These are phyloP conservation scores for Erodium texanum DNA, from an alignment of 441 rosid species.

Conservation along the genomic window DNA sequence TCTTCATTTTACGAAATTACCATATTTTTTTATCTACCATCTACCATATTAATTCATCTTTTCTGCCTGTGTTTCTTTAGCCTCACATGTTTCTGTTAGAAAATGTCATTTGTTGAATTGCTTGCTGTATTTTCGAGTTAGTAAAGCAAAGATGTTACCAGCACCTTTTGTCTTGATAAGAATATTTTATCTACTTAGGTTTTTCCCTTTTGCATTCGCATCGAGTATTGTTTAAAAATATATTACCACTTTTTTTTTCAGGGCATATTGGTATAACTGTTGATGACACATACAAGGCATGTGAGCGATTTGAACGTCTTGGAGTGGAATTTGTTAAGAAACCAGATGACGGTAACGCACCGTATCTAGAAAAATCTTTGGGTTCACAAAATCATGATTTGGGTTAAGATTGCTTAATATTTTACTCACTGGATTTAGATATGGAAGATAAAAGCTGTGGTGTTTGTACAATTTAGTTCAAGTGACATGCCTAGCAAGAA, in stretches of 20 bases:
- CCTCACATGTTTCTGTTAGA: neutral
- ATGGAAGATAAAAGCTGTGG: neutral
- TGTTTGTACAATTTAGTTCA: neutral
- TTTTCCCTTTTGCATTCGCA: neutral
- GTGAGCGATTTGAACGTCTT: conserved; percentile 71
- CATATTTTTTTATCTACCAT: neutral
- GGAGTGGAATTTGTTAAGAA: conserved; percentile 86
- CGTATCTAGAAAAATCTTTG: neutral
- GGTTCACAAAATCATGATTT: neutral
- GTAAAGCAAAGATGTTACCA: neutral
- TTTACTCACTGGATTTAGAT: neutral
- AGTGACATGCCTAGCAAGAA: neutral
- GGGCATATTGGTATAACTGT: conserved; percentile 90
- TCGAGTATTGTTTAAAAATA: neutral
- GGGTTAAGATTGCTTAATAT: neutral
- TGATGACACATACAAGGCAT: conserved; percentile 78
- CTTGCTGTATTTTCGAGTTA: neutral
- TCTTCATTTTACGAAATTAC: too few species aligned
- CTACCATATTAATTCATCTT: neutral
- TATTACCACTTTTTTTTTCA: conserved; percentile 18
- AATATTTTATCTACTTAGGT: neutral
- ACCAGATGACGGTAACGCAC: conserved; percentile 55
- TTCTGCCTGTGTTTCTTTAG: too few species aligned
- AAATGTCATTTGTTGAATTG: neutral
- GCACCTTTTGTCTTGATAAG: neutral